A percentile compares a stretch with the other conserved stretches of the same genome.
These are phyloP conservation scores for Sporisorium iseilematis-ciliati DNA, from an alignment of 1,284 basidiomycete genomes.

Conservation along the genomic window DNA sequence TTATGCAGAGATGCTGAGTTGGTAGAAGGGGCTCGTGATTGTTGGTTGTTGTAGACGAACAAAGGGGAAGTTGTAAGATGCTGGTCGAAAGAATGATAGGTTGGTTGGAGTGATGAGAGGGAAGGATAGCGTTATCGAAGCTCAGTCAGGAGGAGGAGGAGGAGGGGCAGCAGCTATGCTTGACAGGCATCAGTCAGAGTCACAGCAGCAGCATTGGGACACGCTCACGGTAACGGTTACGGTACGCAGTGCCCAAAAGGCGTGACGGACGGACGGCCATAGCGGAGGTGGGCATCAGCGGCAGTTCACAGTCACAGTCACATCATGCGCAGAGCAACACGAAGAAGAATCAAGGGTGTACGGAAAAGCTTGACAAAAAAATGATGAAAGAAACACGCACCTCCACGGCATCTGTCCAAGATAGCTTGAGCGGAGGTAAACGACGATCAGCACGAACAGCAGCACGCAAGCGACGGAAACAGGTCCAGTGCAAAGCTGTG, in stretches of 20 bases:
- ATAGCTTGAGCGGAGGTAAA: conserved; percentile 21
- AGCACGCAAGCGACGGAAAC: conserved; percentile 31
- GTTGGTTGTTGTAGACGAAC: conserved; percentile 9
- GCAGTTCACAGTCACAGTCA: conserved; percentile 1
- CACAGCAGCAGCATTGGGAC: conserved; percentile 1
- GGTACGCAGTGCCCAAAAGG: not conserved
- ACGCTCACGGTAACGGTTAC: not conserved
- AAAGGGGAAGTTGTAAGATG: conserved; percentile 9
- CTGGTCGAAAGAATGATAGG: conserved; percentile 6
- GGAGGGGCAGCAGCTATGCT: conserved; percentile 6
- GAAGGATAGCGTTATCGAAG: conserved; percentile 31
- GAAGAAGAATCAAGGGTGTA: conserved; percentile 2
- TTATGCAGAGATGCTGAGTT: conserved; percentile 5
- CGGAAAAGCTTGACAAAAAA: conserved; percentile 1
- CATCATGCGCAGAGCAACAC: not conserved
- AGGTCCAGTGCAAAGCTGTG: conserved; percentile 3
- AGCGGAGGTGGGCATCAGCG: conserved; percentile 1
- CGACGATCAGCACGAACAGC: conserved; percentile 26
- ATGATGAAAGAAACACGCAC: conserved; percentile 31
- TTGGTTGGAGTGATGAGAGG: conserved; percentile 9
- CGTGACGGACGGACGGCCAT: conserved; percentile 3
- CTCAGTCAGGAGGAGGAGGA: conserved; percentile 4
- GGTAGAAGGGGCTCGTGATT: conserved; percentile 3
- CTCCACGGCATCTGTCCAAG: conserved; percentile 30
- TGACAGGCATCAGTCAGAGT: conserved; percentile 6